Conservation (phyloP, 1,139 yeast species). For the Pichia sp. region DNA sequence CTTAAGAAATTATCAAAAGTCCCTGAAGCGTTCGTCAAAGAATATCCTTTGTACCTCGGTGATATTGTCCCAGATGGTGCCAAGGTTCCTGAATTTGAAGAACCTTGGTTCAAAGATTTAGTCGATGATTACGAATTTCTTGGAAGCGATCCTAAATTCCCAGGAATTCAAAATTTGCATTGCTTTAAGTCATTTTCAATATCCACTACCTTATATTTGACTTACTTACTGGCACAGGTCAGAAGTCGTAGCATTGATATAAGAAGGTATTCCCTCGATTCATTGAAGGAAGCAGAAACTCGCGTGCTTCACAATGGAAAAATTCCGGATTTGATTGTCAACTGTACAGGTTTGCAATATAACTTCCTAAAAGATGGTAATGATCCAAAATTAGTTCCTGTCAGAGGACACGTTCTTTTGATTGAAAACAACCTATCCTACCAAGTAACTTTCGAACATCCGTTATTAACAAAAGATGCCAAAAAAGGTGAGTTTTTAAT, state of each 20-base stretch:
- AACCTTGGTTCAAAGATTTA: conserved; percentile 35
- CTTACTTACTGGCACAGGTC: conserved; percentile 30
- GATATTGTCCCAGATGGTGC: conserved; percentile 18
- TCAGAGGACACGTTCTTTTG: conserved; percentile 38
- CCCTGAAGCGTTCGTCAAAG: conserved; percentile 32
- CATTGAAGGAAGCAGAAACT: conserved; percentile 26
- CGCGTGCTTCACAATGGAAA: conserved; percentile 21
- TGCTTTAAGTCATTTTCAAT: conserved; percentile 29
- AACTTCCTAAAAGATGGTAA: conserved; percentile 27
- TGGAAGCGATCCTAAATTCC: conserved; percentile 25
- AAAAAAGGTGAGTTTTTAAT: conserved; percentile 34
- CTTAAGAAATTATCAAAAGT: conserved; percentile 31
- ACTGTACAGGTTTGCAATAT: conserved; percentile 38
- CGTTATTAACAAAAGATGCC: conserved; percentile 24
- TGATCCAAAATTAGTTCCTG: conserved; percentile 30
- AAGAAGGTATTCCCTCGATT: conserved; percentile 25
- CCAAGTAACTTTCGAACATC: conserved; percentile 27
- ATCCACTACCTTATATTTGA: conserved; percentile 36
- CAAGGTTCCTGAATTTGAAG: conserved; percentile 11
- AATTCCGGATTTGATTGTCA: conserved; percentile 34
- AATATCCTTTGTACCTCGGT: conserved; percentile 27
- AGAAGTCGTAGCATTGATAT: conserved; percentile 29
- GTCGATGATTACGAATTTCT: conserved; percentile 31
- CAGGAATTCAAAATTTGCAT: conserved; percentile 18
- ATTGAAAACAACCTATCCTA: conserved; percentile 32